These are phyloP conservation scores for Apostasia ramifera DNA, from an alignment of 106 monocot species.

Conservation along the genomic window DNA sequence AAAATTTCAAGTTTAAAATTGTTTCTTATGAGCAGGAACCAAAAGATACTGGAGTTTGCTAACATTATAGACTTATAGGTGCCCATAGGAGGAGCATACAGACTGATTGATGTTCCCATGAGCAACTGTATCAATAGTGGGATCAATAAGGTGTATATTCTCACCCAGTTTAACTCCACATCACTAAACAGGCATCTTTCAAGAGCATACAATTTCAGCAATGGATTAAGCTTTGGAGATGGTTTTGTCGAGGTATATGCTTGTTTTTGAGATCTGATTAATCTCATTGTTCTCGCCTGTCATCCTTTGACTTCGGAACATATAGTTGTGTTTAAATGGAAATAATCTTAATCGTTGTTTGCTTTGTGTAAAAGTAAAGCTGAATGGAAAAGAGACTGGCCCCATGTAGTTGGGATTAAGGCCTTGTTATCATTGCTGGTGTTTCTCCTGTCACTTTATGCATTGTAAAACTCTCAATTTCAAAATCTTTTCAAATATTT, in stretches of 20 bases:
- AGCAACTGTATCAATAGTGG: slow-evolving; percentile 75
- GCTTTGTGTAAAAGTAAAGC: neutral
- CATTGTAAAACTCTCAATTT: no score
- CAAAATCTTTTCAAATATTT: no score
- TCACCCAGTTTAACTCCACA: slow-evolving; percentile 60
- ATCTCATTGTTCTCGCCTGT: no score
- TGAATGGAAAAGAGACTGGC: no score
- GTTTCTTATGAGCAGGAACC: no score
- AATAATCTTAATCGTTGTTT: neutral
- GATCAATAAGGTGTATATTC: slow-evolving; percentile 53
- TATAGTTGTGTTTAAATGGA: neutral
- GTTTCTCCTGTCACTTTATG: no score
- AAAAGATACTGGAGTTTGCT: no score
- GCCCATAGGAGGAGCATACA: slow-evolving; percentile 55
- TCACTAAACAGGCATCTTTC: slow-evolving; percentile 60
- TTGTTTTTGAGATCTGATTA: neutral
- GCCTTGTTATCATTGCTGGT: no score
- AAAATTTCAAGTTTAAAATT: no score
- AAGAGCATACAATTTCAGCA: slow-evolving; percentile 41
- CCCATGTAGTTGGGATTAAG: no score
- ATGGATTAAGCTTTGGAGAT: slow-evolving; percentile 45
- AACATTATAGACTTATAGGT: slow-evolving; percentile 7
- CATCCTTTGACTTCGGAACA: neutral
- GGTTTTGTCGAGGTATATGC: slow-evolving; percentile 52
- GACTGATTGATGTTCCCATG: slow-evolving; percentile 66